Base-by-base conservation (phyloP, 495 filamentous ascomycete species). In the Podospora bellae-mahoneyi region DNA sequence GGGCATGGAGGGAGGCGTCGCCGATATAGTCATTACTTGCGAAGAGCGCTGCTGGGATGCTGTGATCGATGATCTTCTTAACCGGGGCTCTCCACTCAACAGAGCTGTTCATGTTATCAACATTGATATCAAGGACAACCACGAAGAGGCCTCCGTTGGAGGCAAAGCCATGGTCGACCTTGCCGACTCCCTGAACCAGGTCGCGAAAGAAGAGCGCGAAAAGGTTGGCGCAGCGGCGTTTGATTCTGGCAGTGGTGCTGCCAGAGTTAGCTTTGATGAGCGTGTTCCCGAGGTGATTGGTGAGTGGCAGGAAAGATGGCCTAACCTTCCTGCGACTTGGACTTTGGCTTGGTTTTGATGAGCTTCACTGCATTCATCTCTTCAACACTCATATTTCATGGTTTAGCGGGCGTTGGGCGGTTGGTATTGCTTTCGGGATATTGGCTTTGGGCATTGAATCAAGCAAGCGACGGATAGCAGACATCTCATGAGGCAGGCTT, bases 31-130 rank as follows among this genome's bases (percentile, higher is more conserved):
- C 66, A 91, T 99, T 68, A 99, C 96, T 16, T 99, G 96, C 75
- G 96, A 99, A 77, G 96, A 99, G 78, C 85, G 94, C 59, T 99
- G 96, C 77, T 99, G 95, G 92, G 96, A 99, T 80, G 94, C 96
- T 48, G 95, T 99, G 57, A 86, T 99, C 6, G 96, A 99, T 70
- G 93, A 99, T 75, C 82, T 99, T 62, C 86, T 94, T 56, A 92
- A 88, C 69, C 87, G 96, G 69, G 94, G 93, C 13, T 86, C 89
- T 0, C 86, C 88, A 5, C 83, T 98, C 27, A 98, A 98, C 78
- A 84, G 91, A 10, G 93, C 94, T 0, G 94, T 99, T 10, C 95
- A 99, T 76, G 90, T 99, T 66, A 93, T 99, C 81, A 98, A 97
- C 74, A 89, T 99, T 62, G 95, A 97, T 77, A 98, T 99, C 75